These are phyloP conservation scores for Discostella stelligeroides DNA, from an alignment of 108 stramenopile species.

Conservation along the genomic window DNA sequence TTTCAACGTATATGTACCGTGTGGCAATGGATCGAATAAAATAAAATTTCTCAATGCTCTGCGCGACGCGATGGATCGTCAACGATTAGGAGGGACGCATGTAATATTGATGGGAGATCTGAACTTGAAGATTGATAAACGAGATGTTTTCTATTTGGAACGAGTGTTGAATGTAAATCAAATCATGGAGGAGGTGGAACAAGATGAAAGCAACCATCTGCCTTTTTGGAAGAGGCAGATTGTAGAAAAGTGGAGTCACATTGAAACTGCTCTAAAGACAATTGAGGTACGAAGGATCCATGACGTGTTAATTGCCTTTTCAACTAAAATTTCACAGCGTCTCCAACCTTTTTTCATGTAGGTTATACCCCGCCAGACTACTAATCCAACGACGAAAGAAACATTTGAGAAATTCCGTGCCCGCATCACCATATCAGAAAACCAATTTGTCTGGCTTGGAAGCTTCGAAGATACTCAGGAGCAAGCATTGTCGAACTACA, in stretches of 20 bases:
- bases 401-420: constrained; percentile 74
- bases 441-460: constrained; percentile 63
- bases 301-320: neutral
- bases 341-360: neutral
- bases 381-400: constrained; percentile 72
- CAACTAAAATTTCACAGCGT: no score
- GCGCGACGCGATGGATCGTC: constrained; percentile 64
- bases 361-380: constrained; percentile 63
- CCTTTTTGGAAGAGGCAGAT: constrained; percentile 76
- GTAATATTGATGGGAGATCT: constrained; percentile 90
- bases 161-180: constrained; percentile 60
- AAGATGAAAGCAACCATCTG: constrained; percentile 12
- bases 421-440: constrained; percentile 50
- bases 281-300: constrained; percentile 41
- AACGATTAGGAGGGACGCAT: constrained; percentile 60
- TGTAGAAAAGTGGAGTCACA: constrained; percentile 61
- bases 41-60: constrained; percentile 88
- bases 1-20: constrained; percentile 94
- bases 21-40: constrained; percentile 62
- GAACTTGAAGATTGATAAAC: constrained; percentile 69
- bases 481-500: constrained; percentile 59
- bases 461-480: constrained; percentile 58
- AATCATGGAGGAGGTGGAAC: constrained; percentile 46
- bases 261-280: constrained; percentile 54
- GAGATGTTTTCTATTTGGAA: constrained; percentile 73